Conservation (phyloP, 1,284 basidiomycete species). For the Leccinum huronense region DNA sequence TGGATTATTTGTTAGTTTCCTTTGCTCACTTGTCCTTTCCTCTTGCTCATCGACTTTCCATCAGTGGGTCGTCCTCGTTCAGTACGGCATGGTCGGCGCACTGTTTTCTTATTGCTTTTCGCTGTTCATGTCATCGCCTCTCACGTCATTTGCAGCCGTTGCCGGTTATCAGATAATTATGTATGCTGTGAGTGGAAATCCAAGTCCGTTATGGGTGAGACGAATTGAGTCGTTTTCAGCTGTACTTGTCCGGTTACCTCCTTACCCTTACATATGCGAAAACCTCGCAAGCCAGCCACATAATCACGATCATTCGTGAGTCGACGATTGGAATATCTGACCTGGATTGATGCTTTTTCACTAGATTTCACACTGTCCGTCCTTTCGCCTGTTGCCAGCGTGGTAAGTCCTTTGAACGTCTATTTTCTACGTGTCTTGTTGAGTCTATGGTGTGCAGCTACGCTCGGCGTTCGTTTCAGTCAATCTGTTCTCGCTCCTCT, state of each 20-base stretch:
- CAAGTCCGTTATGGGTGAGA: neutral
- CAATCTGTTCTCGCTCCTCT: conserved; percentile 76
- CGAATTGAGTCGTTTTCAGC: conserved; percentile 35
- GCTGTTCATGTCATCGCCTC: conserved; percentile 59
- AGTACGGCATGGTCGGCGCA: conserved; percentile 69
- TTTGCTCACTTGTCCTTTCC: neutral
- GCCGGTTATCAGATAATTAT: conserved; percentile 77
- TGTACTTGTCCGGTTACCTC: conserved; percentile 65
- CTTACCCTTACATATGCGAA: conserved; percentile 70
- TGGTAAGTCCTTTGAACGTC: conserved; percentile 45
- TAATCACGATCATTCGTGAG: conserved; percentile 62
- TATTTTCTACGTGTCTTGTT: neutral
- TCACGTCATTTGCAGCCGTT: conserved; percentile 71
- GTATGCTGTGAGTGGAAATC: conserved; percentile 52
- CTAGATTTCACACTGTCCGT: conserved; percentile 66
- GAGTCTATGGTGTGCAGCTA: conserved; percentile 35
- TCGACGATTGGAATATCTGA: neutral
- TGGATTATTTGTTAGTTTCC: conserved; percentile 58
- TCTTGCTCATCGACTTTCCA: conserved; percentile 1
- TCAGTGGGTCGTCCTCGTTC: conserved; percentile 68
- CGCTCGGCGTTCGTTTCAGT: conserved; percentile 70
- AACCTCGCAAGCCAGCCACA: conserved; percentile 49
- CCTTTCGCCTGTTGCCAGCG: conserved; percentile 65
- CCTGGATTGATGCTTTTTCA: neutral
- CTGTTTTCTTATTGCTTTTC: conserved; percentile 70